phyloP scores from a whole-genome alignment of 352 stramenopile species.

The Albugo laibachii region DNA sequence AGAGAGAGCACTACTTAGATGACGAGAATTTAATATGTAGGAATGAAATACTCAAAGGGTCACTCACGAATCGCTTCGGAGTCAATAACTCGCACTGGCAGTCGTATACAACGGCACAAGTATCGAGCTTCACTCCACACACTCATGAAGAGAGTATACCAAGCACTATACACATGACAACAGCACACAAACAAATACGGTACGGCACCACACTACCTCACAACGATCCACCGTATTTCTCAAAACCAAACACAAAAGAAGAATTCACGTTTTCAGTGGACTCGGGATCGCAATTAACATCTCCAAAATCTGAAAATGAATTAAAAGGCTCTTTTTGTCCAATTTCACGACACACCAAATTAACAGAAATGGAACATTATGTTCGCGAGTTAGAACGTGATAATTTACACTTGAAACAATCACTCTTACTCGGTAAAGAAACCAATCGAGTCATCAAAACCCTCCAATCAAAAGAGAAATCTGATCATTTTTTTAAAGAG shows the following conservation, averaged over 20 bases:
- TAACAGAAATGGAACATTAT: conserved; percentile 49
- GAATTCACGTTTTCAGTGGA: conserved; percentile 1
- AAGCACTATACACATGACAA: conserved; percentile 4
- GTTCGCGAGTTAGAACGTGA: conserved; percentile 47
- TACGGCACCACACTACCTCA: too few relatives aligned
- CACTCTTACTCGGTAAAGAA: conserved; percentile 32
- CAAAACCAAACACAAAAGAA: conserved; percentile 2
- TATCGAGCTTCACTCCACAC: too few relatives aligned
- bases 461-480: background rate
- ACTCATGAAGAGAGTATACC: background rate
- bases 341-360: conserved; percentile 28
- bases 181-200: conserved; percentile 3
- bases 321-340: conserved; percentile 1
- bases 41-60: background rate
- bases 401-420: conserved; percentile 61
- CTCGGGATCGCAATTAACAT: background rate
- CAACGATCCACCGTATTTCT: too few relatives aligned
- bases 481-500: conserved; percentile 14
- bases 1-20: background rate
- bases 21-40: background rate
- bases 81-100: background rate
- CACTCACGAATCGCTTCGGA: background rate
- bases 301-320: conserved; percentile 1
- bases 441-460: conserved; percentile 18
- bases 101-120: too few relatives aligned